Evolutionary conservation across 106 monocot species (phyloP), one percentile per base, ranked within the genome.

Genomic region (Cymbidium sinense): DNA sequence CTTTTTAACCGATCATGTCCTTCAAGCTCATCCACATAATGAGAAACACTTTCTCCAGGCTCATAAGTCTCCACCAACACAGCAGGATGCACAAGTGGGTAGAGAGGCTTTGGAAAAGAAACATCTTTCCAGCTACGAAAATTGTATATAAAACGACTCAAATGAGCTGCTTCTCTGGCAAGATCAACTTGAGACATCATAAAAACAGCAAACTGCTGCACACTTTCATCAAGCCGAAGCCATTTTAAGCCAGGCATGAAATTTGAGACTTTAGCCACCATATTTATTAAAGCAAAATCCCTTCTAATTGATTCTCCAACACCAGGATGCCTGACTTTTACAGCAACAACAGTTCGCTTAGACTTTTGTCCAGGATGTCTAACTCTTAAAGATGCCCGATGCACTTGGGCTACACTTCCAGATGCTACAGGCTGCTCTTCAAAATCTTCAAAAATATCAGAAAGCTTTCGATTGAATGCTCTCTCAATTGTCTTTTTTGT

Each of bases 111-210:
- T 41, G 91, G 96, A 76, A 96, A 96, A 54, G 93, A 96, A 21
- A 93, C 93, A 85, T 86, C 84, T 64, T 86, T 96, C 93, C 93
- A 93, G 4, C 79, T 80, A 28, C 93, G 87, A 75, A 96, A 96
- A 77, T 93, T 96, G 76, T 93, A 93, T 47, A 87, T 86, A 79
- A 96, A 96, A 43, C 96, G 90, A 75, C 87, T 88, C 81, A 93
- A 80, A 76, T 96, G 96, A 39, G 93, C 88, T 70, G 91, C 93
- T 83, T 96, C 96, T 64, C 93, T 84, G 39, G 96, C 87, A 79
- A 96, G 93, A 78, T 96, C 96, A 50, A 96, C 89, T 82, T 96
- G 96, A 71, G 96, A 89, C 89, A 96, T 86, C 96, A 96, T 96
- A 65, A 93, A 93, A 85, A 91, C 84, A 67, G 96, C 89, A 84